Conservation (phyloP, 441 rosid genomes). For the Bocquillonia castaneifolia region DNA sequence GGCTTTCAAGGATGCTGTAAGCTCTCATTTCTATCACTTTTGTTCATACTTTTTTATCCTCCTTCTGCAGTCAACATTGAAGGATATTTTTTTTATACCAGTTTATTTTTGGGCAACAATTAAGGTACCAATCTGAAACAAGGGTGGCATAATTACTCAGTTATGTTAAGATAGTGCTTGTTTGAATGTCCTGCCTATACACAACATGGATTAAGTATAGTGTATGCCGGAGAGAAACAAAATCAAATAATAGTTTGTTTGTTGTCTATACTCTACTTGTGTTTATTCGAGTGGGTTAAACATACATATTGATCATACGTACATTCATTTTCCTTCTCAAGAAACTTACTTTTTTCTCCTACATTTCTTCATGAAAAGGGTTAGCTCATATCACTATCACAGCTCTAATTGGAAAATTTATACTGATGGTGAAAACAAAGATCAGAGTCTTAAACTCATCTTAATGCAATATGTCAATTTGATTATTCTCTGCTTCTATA, state of each 20-base stretch:
- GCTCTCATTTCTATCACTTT: constrained; percentile 20
- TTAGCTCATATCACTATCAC: neutral
- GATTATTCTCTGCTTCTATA: neutral
- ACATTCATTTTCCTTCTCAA: neutral
- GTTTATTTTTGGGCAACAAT: neutral
- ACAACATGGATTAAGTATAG: neutral
- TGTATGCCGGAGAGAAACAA: neutral
- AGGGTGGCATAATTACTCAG: neutral
- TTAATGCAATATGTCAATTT: neutral
- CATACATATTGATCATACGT: neutral
- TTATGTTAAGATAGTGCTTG: neutral
- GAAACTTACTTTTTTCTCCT: neutral
- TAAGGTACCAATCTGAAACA: neutral
- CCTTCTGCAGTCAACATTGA: neutral
- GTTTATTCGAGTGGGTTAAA: neutral
- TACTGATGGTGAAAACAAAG: neutral
- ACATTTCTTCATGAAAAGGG: neutral
- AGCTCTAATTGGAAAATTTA: constrained; percentile 4
- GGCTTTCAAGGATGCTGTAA: constrained; percentile 75
- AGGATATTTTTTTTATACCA: neutral
- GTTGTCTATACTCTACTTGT: neutral
- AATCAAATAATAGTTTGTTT: neutral
- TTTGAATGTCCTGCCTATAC: neutral
- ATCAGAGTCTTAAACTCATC: neutral
- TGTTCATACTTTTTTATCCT: neutral